Evolutionary conservation across 768 basidiomycete species (phyloP).

Genomic region (Boletus rubescentipes): DNA sequence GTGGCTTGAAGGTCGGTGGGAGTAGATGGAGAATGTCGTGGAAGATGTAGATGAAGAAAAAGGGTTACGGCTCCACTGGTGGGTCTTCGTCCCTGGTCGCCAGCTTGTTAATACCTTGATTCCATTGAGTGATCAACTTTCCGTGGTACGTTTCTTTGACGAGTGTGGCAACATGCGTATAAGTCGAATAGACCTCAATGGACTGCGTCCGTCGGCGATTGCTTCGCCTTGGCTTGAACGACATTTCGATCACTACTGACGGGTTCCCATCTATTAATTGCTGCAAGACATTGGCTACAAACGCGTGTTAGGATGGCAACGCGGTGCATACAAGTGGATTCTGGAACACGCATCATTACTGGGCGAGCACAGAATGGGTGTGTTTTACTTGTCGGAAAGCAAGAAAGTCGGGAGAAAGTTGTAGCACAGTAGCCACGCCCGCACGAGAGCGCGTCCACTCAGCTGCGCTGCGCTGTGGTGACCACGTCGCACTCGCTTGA

Average conservation of each 20-base stretch:
- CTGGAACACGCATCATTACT: constrained; percentile 73
- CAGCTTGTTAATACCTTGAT: constrained; percentile 54
- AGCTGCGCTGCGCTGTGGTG: neutral
- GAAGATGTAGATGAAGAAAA: no score
- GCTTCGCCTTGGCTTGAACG: constrained; percentile 78
- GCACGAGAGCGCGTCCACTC: constrained; percentile 6
- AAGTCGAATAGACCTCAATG: constrained; percentile 56
- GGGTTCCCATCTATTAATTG: constrained; percentile 65
- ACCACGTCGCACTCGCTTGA: constrained; percentile 57
- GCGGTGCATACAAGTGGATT: neutral
- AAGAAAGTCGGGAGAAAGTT: constrained; percentile 96
- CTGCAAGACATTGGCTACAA: constrained; percentile 73
- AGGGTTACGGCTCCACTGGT: no score
- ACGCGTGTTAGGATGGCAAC: constrained; percentile 14
- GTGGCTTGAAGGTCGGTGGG: no score
- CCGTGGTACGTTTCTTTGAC: constrained; percentile 83
- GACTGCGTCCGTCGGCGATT: constrained; percentile 75
- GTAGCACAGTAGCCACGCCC: constrained; percentile 97
- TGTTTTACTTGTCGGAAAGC: constrained; percentile 73
- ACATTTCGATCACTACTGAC: constrained; percentile 71
- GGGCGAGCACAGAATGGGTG: constrained; percentile 80
- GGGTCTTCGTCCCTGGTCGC: no score
- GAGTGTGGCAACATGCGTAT: constrained; percentile 69
- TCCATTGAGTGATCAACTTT: constrained; percentile 88
- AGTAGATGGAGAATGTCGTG: no score